phyloP scores from a whole-genome alignment of 2,329 filamentous ascomycete species.

The Apiospora rasikravindrae region DNA sequence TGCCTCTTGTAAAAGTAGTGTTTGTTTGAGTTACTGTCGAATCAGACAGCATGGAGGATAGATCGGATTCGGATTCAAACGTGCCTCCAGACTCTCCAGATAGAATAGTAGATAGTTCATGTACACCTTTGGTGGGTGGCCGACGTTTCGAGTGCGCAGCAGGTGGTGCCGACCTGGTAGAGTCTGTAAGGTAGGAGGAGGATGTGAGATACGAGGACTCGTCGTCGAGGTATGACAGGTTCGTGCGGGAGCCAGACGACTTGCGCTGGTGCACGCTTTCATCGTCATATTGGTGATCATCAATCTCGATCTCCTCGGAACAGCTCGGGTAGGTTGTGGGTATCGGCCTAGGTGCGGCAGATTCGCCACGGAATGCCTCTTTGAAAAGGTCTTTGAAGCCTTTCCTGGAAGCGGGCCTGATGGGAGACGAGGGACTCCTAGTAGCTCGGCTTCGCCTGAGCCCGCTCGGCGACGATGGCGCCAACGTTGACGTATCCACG shows the following conservation, averaged over 20 bases:
- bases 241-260: constrained; percentile 40
- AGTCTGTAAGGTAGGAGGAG: constrained; percentile 37
- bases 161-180: constrained; percentile 26
- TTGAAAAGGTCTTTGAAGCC: constrained; percentile 64
- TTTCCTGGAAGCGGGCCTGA: constrained; percentile 53
- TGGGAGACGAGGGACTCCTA: constrained; percentile 53
- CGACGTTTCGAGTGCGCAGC: constrained; percentile 34
- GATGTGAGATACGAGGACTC: constrained; percentile 38
- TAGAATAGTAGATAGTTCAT: constrained; percentile 63
- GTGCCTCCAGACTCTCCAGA: constrained; percentile 56
- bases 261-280: constrained; percentile 38
- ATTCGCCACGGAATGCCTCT: constrained; percentile 68
- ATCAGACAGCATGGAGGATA: constrained; percentile 55
- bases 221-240: constrained; percentile 40
- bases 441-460: constrained; percentile 64
- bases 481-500: neutral
- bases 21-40: constrained; percentile 58
- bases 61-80: constrained; percentile 57
- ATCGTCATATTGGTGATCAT: constrained; percentile 32
- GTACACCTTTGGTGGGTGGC: constrained; percentile 59
- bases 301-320: constrained; percentile 44
- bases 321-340: constrained; percentile 55
- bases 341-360: constrained; percentile 51
- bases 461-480: constrained; percentile 26
- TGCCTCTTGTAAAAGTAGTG: constrained; percentile 54